A percentile compares a stretch with the other conserved stretches of the same genome.
phyloP scores from a whole-genome alignment of 2,329 filamentous ascomycete species.

The Emmonsia crescens region DNA sequence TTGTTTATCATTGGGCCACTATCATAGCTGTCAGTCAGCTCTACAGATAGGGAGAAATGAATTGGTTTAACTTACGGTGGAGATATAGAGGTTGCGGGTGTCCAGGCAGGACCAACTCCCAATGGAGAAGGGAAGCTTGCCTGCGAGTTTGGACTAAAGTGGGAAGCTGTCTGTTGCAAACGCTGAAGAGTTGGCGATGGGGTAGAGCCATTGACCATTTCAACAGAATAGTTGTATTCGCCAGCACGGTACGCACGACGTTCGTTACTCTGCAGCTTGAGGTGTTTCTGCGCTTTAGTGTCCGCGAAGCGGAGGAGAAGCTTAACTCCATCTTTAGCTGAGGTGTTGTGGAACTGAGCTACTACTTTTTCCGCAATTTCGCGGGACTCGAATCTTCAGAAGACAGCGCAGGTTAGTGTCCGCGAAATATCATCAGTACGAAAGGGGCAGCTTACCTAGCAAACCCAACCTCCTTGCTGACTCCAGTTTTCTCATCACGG shows the following conservation, averaged over 20 bases:
- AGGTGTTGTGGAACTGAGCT: constrained; percentile 68
- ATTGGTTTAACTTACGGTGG: constrained; percentile 31
- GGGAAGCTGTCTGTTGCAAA: constrained; percentile 29
- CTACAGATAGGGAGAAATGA: not conserved
- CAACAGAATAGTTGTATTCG: constrained; percentile 63
- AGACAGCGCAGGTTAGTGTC: constrained; percentile 12
- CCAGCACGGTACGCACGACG: constrained; percentile 92
- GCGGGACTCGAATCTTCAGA: constrained; percentile 68
- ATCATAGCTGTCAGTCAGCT: constrained; percentile 26
- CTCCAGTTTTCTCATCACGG: constrained; percentile 71
- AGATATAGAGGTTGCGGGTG: constrained; percentile 39
- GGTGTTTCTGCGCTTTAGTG: constrained; percentile 88
- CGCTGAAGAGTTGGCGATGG: constrained; percentile 35
- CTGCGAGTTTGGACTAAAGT: constrained; percentile 34
- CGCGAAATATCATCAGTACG: constrained; percentile 5
- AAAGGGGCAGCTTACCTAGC: constrained; percentile 56
- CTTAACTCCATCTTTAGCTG: constrained; percentile 68
- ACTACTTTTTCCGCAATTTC: constrained; percentile 88
- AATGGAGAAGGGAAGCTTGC: constrained; percentile 34
- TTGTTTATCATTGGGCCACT: constrained; percentile 33
- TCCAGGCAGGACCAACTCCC: constrained; percentile 33
- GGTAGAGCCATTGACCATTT: constrained; percentile 34
- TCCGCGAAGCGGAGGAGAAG: constrained; percentile 95
- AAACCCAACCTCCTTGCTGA: constrained; percentile 94
- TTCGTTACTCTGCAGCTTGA: constrained; percentile 92